Base-by-base conservation (phyloP, 2,329 filamentous ascomycete genomes). In the Bipolaris gigantea region DNA sequence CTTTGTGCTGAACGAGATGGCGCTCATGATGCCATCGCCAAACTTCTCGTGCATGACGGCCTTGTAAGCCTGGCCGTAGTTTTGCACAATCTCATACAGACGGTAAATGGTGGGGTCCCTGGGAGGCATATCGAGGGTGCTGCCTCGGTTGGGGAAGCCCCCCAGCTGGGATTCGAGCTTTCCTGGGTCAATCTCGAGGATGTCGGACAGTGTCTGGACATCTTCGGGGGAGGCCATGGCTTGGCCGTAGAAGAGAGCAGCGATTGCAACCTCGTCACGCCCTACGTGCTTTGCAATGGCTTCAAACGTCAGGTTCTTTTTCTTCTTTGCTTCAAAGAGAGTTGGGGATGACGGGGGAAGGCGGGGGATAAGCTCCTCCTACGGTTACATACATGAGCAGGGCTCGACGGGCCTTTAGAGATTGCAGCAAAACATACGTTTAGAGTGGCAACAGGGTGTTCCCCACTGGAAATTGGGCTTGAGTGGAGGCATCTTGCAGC, bases 21-120 rank as follows among this genome's bases (percentile, higher is more conserved):
- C 93, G 71, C 91, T 96, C 93, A 97, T 97, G 70, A 97, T 97
- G 1, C 93, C 93, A 55, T 81, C 79, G 7, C 79, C 79, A 65
- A 81, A 81, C 81, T 97, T 97, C 83, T 97, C 93, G 65, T 97
- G 97, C 75, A 97, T 73, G 4, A 97, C 84, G 0, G 92, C 92
- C 82, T 97, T 97, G 78, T 95, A 97, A 0, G 92, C 90, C 74
- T 96, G 95, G 1, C 93, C 93, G 70, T 97, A 97, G 75, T 96
- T 97, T 79, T 97, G 92, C 58, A 97, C 88, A 71, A 97, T 89
- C 81, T 97, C 93, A 74, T 91, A 97, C 55, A 97, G 75, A 2
- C 93, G 82, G 75, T 97, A 97, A 70, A 97, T 92, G 63, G 95
- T 76, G 4, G 91, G 91, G 72, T 96, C 91, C 55, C 84, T 86